Evolutionary conservation across 1,284 basidiomycete species (phyloP).

Genomic region (Leccinum insigne): DNA sequence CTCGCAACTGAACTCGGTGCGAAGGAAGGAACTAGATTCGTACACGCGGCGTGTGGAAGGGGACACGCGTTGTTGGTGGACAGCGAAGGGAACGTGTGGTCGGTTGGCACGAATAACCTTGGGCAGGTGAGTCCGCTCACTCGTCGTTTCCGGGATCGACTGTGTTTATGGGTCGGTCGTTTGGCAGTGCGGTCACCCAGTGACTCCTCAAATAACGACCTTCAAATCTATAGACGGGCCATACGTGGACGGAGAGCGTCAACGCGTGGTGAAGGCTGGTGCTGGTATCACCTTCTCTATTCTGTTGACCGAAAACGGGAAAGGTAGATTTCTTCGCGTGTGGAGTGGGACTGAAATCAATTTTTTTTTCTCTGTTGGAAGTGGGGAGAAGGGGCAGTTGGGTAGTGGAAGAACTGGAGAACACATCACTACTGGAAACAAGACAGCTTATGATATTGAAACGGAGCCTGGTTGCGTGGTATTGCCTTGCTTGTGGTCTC

Average conservation of each 20-base stretch:
- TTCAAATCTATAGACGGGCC: slow-evolving; percentile 69
- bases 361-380: slow-evolving; percentile 74
- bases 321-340: slow-evolving; percentile 44
- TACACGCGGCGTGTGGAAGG: slow-evolving; percentile 81
- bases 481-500: slow-evolving; percentile 6
- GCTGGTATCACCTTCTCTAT: slow-evolving; percentile 86
- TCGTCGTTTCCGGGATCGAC: neutral
- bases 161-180: slow-evolving; percentile 16
- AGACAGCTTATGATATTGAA: slow-evolving; percentile 82
- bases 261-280: slow-evolving; percentile 69
- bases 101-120: slow-evolving; percentile 79
- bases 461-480: slow-evolving; percentile 60
- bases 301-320: slow-evolving; percentile 78
- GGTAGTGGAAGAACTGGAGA: slow-evolving; percentile 92
- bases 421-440: slow-evolving; percentile 82
- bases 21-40: slow-evolving; percentile 62
- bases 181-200: slow-evolving; percentile 59
- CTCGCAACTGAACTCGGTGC: slow-evolving; percentile 65
- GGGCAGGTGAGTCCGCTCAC: slow-evolving; percentile 64
- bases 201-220: slow-evolving; percentile 58
- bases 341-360: slow-evolving; percentile 9
- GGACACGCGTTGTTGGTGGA: slow-evolving; percentile 85
- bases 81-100: slow-evolving; percentile 81
- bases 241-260: slow-evolving; percentile 52
- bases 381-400: slow-evolving; percentile 91